A percentile compares a stretch with the other conserved stretches of the same genome.
Conservation (phyloP, 2,329 filamentous ascomycete species). For the Golovinomyces cichoracearum region DNA sequence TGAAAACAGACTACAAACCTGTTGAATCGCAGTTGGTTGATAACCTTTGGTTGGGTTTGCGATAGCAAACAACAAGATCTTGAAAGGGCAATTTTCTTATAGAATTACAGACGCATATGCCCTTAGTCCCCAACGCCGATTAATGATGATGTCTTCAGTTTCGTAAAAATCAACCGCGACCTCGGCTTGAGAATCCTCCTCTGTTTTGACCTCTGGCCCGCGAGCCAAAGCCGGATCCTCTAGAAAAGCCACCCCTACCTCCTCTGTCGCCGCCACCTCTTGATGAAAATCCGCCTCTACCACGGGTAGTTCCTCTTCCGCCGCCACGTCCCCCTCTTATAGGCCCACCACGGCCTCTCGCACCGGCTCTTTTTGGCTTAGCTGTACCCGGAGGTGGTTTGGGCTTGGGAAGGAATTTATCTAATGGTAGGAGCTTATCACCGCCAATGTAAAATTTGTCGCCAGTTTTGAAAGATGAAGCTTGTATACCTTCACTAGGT, state of each 20-base stretch:
- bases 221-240: conserved; percentile 12
- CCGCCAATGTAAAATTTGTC: conserved; percentile 93
- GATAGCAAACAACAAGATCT: too few relatives aligned
- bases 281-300: conserved; percentile 24
- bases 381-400: conserved; percentile 42
- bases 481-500: conserved; percentile 85
- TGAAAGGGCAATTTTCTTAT: too few relatives aligned
- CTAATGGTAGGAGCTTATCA: conserved; percentile 82
- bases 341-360: conserved; percentile 20
- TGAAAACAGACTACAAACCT: too few relatives aligned
- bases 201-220: conserved; percentile 13
- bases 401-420: conserved; percentile 89
- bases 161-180: conserved; percentile 8
- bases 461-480: conserved; percentile 76
- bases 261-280: conserved; percentile 17
- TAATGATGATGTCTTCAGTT: too few relatives aligned
- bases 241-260: conserved; percentile 13
- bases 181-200: conserved; percentile 14
- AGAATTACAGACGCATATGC: too few relatives aligned
- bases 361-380: conserved; percentile 43
- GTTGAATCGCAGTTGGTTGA: too few relatives aligned
- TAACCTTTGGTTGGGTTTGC: too few relatives aligned
- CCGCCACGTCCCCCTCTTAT: conserved; percentile 19
- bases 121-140: conserved; percentile 12
- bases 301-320: conserved; percentile 25